Conservation (phyloP, 805 yeast species). For the Starmerella roubikii region DNA sequence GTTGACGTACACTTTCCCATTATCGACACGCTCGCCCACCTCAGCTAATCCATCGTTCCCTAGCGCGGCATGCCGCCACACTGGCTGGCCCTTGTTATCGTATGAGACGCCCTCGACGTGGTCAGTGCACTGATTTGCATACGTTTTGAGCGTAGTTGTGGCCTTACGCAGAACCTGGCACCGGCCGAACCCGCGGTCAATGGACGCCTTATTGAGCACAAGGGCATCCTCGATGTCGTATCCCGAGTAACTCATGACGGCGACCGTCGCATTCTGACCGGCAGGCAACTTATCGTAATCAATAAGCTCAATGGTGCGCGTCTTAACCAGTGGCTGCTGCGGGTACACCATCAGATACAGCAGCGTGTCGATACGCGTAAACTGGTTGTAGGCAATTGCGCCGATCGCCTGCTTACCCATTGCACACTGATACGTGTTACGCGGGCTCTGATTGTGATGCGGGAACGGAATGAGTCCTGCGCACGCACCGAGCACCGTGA, state of each 20-base stretch:
- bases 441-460: conserved; percentile 83
- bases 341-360: conserved; percentile 96
- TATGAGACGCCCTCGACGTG: conserved; percentile 83
- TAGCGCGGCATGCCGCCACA: conserved; percentile 70
- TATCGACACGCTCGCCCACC: conserved; percentile 79
- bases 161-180: conserved; percentile 92
- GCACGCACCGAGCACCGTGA: conserved; percentile 82
- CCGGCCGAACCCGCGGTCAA: conserved; percentile 95
- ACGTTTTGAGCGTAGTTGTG: conserved; percentile 76
- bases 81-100: conserved; percentile 40
- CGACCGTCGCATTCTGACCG: conserved; percentile 97
- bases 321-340: conserved; percentile 98
- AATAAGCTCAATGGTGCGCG: conserved; percentile 88
- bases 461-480: conserved; percentile 89
- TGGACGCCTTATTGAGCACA: conserved; percentile 80
- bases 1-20: conserved; percentile 89
- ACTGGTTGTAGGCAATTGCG: conserved; percentile 94
- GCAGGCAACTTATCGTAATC: conserved; percentile 95
- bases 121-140: conserved; percentile 88
- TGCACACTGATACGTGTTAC: conserved; percentile 88
- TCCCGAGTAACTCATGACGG: conserved; percentile 98
- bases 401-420: conserved; percentile 99
- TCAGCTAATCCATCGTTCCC: conserved; percentile 96
- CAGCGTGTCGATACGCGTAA: conserved; percentile 86
- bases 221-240: conserved; percentile 98